Percentiles rank a stretch among this genome's conserved stretches.
phyloP scores from a whole-genome alignment of 306 rosid genomes.

The Quercus robur region DNA sequence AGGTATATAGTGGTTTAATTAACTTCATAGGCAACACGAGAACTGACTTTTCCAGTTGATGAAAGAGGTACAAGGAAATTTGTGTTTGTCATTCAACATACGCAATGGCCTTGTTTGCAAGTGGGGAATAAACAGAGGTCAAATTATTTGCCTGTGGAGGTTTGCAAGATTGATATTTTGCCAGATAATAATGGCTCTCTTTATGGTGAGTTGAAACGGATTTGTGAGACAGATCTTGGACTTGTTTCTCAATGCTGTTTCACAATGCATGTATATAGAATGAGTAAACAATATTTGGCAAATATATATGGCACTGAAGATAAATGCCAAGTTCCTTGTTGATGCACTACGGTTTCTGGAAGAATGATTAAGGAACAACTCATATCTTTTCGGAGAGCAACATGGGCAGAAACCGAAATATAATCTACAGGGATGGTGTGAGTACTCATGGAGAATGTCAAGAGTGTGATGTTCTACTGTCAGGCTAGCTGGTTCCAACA shows the following conservation, averaged over 20 bases:
- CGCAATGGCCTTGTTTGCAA: constrained; percentile 96
- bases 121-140: constrained; percentile 89
- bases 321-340: constrained; percentile 85
- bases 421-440: constrained; percentile 80
- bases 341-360: constrained; percentile 59
- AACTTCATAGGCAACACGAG: constrained; percentile 89
- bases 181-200: constrained; percentile 95
- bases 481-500: constrained; percentile 6
- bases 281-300: constrained; percentile 90
- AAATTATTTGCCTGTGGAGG: constrained; percentile 96
- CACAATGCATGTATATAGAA: constrained; percentile 71
- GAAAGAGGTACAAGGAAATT: constrained; percentile 90
- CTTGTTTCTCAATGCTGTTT: constrained; percentile 91
- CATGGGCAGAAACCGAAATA: constrained; percentile 80
- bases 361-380: constrained; percentile 49
- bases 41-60: constrained; percentile 90
- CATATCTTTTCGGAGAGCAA: constrained; percentile 90
- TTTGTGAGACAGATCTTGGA: constrained; percentile 96
- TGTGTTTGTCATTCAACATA: constrained; percentile 77
- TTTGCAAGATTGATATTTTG: constrained; percentile 64
- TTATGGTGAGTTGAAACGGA: constrained; percentile 88
- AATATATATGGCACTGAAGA: constrained; percentile 71
- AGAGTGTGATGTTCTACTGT: constrained; percentile 91
- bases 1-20: constrained; percentile 59
- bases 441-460: constrained; percentile 77